Percentiles rank a stretch among this genome's conserved stretches.
These are phyloP conservation scores for Cephaloascus albidus DNA, from an alignment of 805 yeast genomes.

Conservation along the genomic window DNA sequence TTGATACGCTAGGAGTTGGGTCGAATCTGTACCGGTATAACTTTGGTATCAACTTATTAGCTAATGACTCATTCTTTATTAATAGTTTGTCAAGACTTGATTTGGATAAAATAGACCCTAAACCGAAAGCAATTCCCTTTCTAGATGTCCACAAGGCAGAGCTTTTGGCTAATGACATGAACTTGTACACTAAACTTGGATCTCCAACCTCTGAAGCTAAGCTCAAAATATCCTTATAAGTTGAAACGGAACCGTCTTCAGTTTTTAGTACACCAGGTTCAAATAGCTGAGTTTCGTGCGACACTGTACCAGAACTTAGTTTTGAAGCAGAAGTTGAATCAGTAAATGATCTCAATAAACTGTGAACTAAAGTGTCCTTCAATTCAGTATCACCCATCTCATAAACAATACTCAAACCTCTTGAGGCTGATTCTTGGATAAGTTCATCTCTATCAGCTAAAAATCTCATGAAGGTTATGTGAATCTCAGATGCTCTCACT, in stretches of 20 bases:
- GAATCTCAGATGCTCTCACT: slow-evolving; percentile 48
- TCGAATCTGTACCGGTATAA: slow-evolving; percentile 80
- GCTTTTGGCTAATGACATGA: slow-evolving; percentile 84
- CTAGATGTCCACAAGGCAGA: slow-evolving; percentile 89
- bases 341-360: slow-evolving; percentile 69
- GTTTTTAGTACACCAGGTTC: slow-evolving; percentile 76
- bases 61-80: slow-evolving; percentile 39
- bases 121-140: slow-evolving; percentile 90
- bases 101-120: slow-evolving; percentile 77
- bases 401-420: slow-evolving; percentile 77
- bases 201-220: slow-evolving; percentile 94
- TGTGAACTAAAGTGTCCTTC: slow-evolving; percentile 65
- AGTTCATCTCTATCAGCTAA: slow-evolving; percentile 77
- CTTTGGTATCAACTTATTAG: slow-evolving; percentile 66
- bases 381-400: slow-evolving; percentile 64
- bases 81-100: slow-evolving; percentile 60
- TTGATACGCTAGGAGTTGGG: slow-evolving; percentile 66
- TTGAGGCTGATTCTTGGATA: slow-evolving; percentile 85
- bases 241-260: slow-evolving; percentile 78
- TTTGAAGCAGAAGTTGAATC: slow-evolving; percentile 42
- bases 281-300: slow-evolving; percentile 74
- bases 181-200: slow-evolving; percentile 86
- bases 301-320: slow-evolving; percentile 56
- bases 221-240: slow-evolving; percentile 81
- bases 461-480: slow-evolving; percentile 66